Evolutionary conservation across 805 yeast genomes (phyloP).

Genomic region (Metschnikowia lunata): DNA sequence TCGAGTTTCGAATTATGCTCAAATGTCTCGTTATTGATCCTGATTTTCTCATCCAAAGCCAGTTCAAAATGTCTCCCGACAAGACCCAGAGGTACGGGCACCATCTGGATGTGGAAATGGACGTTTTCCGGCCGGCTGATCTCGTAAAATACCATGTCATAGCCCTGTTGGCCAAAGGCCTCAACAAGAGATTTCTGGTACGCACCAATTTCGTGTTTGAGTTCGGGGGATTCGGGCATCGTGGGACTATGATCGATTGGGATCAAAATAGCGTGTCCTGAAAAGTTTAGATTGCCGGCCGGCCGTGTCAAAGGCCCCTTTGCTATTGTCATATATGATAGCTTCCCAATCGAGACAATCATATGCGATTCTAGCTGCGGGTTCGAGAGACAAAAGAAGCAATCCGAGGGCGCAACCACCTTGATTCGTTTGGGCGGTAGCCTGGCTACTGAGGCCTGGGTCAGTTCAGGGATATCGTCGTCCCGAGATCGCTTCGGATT

Average conservation of each 20-base stretch:
- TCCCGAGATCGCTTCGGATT: conserved; percentile 4
- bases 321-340: conserved; percentile 68
- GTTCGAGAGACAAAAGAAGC: conserved; percentile 83
- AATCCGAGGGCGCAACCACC: conserved; percentile 52
- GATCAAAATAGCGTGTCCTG: conserved; percentile 79
- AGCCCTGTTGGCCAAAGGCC: conserved; percentile 42
- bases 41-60: conserved; percentile 41
- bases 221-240: conserved; percentile 8
- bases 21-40: conserved; percentile 46
- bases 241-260: conserved; percentile 71
- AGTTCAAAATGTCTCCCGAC: conserved; percentile 40
- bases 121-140: conserved; percentile 60
- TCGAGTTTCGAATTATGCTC: conserved; percentile 39
- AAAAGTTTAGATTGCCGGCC: conserved; percentile 44
- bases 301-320: conserved; percentile 78
- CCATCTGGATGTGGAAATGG: conserved; percentile 72
- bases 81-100: conserved; percentile 53
- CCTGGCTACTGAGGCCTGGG: neutral
- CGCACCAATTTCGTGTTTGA: conserved; percentile 37
- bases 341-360: conserved; percentile 69
- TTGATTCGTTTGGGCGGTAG: conserved; percentile 12
- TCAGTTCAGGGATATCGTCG: neutral
- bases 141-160: conserved; percentile 62
- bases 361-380: conserved; percentile 75
- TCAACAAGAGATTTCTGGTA: conserved; percentile 47